Percentiles rank a stretch among this genome's conserved stretches.
phyloP scores from a whole-genome alignment of 2,329 filamentous ascomycete genomes.

The Venturia nashicola region DNA sequence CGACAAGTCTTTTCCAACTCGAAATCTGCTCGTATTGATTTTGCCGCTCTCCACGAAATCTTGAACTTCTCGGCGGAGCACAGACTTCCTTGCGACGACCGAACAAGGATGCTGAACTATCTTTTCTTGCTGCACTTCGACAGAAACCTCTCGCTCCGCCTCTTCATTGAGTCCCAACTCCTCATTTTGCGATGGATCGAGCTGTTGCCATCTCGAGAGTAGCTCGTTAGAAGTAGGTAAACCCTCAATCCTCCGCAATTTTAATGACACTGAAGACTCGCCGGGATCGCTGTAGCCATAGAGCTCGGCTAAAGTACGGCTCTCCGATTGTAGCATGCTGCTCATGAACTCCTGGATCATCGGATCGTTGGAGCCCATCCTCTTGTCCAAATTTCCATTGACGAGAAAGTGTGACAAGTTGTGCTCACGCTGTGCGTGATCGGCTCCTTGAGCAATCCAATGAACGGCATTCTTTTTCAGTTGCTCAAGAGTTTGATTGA shows the following conservation, averaged over 20 bases:
- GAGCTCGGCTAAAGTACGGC: not conserved
- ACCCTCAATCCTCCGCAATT: conserved; percentile 20
- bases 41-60: conserved; percentile 26
- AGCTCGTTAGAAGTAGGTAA: not conserved
- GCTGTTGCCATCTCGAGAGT: not conserved
- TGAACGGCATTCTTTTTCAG: conserved; percentile 39
- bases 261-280: conserved; percentile 8
- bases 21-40: conserved; percentile 18
- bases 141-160: conserved; percentile 46
- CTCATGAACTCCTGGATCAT: not conserved
- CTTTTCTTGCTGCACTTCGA: conserved; percentile 50
- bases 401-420: not conserved
- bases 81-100: conserved; percentile 12
- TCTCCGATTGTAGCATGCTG: not conserved
- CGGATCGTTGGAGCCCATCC: not conserved
- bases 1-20: conserved; percentile 15
- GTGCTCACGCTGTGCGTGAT: not conserved
- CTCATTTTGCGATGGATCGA: not conserved
- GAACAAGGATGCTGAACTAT: conserved; percentile 38
- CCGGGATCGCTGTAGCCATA: not conserved
- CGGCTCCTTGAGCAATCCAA: conserved; percentile 47
- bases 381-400: too few relatives aligned
- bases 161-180: not conserved
- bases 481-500: conserved; percentile 44
- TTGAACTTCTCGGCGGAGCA: conserved; percentile 18